phyloP scores from a whole-genome alignment of 306 rosid species.

The Biancaea sappan region DNA sequence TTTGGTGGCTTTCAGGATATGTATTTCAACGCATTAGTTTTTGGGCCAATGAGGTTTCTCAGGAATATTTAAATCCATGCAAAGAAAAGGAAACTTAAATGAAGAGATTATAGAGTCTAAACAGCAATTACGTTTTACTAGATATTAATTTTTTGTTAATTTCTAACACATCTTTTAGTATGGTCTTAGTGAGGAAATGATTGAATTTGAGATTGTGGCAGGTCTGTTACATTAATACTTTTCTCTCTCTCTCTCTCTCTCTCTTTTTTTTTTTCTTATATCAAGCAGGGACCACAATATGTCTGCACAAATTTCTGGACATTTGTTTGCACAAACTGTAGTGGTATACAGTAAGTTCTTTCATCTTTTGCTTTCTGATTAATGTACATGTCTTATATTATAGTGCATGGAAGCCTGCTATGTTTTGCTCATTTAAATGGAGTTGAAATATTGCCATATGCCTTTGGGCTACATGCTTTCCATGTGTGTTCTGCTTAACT shows the following conservation, averaged over 20 bases:
- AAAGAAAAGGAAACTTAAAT: constrained; percentile 13
- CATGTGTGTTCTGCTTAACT: background rate
- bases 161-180: constrained; percentile 8
- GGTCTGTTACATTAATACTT: constrained; percentile 25
- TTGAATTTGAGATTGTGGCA: constrained; percentile 29
- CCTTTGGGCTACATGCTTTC: constrained; percentile 24
- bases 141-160: constrained; percentile 23
- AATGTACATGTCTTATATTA: background rate
- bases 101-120: constrained; percentile 25
- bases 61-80: constrained; percentile 9
- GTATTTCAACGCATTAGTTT: background rate
- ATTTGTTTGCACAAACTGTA: constrained; percentile 90
- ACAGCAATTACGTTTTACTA: background rate
- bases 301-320: constrained; percentile 98
- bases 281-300: constrained; percentile 95
- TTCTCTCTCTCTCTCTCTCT: constrained; percentile 26
- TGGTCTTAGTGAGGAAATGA: constrained; percentile 25
- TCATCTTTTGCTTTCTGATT: constrained; percentile 16
- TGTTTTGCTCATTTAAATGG: constrained; percentile 11
- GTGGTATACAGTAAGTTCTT: constrained; percentile 97
- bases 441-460: constrained; percentile 21
- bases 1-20: background rate
- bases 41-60: background rate
- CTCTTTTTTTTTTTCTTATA: too few relatives aligned
- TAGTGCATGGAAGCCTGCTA: constrained; percentile 23